Conservation (phyloP, 2,329 filamentous ascomycete genomes). For the Phialemonium atrogriseum region DNA sequence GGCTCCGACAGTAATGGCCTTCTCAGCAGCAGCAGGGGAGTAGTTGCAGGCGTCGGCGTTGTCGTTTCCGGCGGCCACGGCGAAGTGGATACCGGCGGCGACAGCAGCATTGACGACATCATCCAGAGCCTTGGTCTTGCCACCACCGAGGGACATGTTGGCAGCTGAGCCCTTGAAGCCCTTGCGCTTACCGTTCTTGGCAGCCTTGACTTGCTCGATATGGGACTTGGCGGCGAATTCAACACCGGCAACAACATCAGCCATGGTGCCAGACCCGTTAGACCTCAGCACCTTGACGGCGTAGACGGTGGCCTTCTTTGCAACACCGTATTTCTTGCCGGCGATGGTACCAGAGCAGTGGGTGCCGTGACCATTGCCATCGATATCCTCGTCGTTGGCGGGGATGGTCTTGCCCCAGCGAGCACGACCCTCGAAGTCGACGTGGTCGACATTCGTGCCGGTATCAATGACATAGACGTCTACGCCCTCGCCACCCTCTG, state of each 20-base stretch:
- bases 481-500: constrained; percentile 89
- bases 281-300: constrained; percentile 98
- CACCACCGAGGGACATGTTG: constrained; percentile 98
- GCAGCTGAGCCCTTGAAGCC: constrained; percentile 98
- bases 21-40: constrained; percentile 85
- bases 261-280: constrained; percentile 97
- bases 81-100: constrained; percentile 87
- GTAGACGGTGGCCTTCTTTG: constrained; percentile 95
- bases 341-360: constrained; percentile 98
- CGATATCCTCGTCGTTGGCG: constrained; percentile 69
- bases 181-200: constrained; percentile 85
- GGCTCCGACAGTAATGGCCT: constrained; percentile 92
- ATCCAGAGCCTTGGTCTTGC: constrained; percentile 89
- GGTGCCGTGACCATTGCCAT: constrained; percentile 97
- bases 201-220: constrained; percentile 62
- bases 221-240: constrained; percentile 86
- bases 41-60: constrained; percentile 99
- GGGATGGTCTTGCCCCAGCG: constrained; percentile 97
- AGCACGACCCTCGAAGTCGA: constrained; percentile 95
- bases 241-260: constrained; percentile 96
- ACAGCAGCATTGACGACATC: constrained; percentile 91
- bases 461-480: constrained; percentile 99
- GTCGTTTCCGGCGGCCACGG: constrained; percentile 96
- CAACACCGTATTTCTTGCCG: constrained; percentile 98
- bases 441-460: constrained; percentile 86